Evolutionary conservation across 495 filamentous ascomycete species (phyloP).

Genomic region (Talaromyces ruber): DNA sequence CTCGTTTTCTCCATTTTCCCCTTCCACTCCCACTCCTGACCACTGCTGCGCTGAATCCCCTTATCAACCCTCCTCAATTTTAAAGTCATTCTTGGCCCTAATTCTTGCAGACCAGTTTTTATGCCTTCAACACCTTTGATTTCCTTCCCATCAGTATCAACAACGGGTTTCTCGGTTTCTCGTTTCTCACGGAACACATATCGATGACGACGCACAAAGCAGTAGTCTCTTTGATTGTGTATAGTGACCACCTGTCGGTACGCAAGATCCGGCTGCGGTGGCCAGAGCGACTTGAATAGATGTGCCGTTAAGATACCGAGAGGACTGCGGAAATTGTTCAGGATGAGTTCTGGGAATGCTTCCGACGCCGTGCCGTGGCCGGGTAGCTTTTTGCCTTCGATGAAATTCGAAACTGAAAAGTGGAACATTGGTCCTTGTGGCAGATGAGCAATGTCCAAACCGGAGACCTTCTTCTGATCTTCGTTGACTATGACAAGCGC

Average conservation of each 20-base stretch:
- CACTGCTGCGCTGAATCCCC: constrained; percentile 70
- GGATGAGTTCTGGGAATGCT: constrained; percentile 85
- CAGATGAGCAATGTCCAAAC: constrained; percentile 73
- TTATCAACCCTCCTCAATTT: constrained; percentile 88
- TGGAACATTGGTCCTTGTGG: constrained; percentile 82
- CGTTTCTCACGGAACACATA: constrained; percentile 89
- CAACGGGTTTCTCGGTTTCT: constrained; percentile 75
- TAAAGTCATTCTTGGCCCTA: constrained; percentile 77
- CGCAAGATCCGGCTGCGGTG: constrained; percentile 67
- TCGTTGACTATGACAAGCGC: constrained; percentile 74
- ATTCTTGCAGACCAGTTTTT: constrained; percentile 73
- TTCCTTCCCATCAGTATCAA: constrained; percentile 79
- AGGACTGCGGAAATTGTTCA: constrained; percentile 93
- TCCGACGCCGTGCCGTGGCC: constrained; percentile 85
- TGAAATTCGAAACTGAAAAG: constrained; percentile 77
- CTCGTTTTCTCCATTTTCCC: constrained; percentile 85
- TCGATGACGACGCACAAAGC: constrained; percentile 81
- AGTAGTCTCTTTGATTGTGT: constrained; percentile 94
- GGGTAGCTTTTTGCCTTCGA: constrained; percentile 72
- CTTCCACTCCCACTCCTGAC: constrained; percentile 94
- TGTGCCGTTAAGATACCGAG: constrained; percentile 84
- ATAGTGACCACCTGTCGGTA: constrained; percentile 85
- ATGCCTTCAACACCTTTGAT: constrained; percentile 76
- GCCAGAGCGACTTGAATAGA: constrained; percentile 77
- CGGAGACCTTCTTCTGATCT: constrained; percentile 70